phyloP scores from a whole-genome alignment of 148 eudicot species.

The Drosera capensis region DNA sequence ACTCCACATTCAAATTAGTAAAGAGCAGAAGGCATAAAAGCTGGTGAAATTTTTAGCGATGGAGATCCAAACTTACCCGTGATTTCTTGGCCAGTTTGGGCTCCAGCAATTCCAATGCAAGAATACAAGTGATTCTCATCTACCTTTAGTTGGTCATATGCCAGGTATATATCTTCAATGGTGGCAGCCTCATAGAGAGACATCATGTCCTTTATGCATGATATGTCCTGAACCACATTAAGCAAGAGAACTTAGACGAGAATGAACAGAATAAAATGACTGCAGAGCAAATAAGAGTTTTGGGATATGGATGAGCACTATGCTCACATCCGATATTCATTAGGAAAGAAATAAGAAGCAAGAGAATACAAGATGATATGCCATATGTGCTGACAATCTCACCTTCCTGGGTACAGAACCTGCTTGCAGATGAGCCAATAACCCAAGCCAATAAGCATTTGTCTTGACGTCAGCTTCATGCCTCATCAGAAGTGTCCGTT shows the following conservation, averaged over 20 bases:
- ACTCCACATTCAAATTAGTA: no score
- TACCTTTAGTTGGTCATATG: slow-evolving; percentile 75
- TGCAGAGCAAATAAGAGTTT: no score
- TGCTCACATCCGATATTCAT: no score
- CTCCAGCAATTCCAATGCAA: slow-evolving; percentile 86
- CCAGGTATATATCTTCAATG: slow-evolving; percentile 58
- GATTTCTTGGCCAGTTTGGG: slow-evolving; percentile 49
- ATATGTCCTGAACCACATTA: slow-evolving; percentile 40
- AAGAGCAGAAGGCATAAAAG: no score
- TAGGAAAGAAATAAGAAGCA: no score
- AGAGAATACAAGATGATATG: no score
- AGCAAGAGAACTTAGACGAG: neutral
- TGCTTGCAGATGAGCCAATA: slow-evolving; percentile 90
- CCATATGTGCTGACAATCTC: neutral
- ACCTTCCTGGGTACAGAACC: slow-evolving; percentile 86
- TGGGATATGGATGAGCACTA: no score
- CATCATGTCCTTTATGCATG: slow-evolving; percentile 79
- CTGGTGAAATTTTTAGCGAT: no score
- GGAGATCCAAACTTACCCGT: slow-evolving; percentile 31
- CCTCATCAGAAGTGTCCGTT: slow-evolving; percentile 79
- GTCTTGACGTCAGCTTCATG: slow-evolving; percentile 97
- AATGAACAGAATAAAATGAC: neutral
- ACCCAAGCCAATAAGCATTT: slow-evolving; percentile 94
- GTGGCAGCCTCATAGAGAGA: slow-evolving; percentile 68
- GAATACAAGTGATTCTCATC: slow-evolving; percentile 78